phyloP scores from a whole-genome alignment of 768 basidiomycete species.

The Tricholoma sp. region DNA sequence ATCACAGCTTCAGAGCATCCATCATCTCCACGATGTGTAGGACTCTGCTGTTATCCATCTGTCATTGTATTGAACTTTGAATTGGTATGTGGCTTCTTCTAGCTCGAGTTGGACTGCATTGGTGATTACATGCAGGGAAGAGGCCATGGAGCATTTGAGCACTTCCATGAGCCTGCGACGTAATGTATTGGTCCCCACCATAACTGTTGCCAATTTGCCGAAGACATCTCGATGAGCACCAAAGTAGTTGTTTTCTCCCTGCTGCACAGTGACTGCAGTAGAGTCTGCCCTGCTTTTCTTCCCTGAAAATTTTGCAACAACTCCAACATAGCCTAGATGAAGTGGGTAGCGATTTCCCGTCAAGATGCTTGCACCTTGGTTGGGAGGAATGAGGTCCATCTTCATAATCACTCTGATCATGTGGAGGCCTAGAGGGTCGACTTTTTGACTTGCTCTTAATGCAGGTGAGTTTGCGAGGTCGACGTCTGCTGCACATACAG shows the following conservation, averaged over 20 bases:
- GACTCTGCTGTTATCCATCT: slow-evolving; percentile 91
- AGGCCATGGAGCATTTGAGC: slow-evolving; percentile 95
- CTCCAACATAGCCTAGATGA: slow-evolving; percentile 95
- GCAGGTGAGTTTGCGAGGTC: slow-evolving; percentile 98
- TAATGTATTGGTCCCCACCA: slow-evolving; percentile 91
- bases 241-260: slow-evolving; percentile 68
- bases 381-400: slow-evolving; percentile 93
- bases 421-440: slow-evolving; percentile 90
- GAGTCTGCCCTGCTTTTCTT: slow-evolving; percentile 50
- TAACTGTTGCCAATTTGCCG: slow-evolving; percentile 55
- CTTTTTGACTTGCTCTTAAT: slow-evolving; percentile 84
- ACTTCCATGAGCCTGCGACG: slow-evolving; percentile 93
- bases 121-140: slow-evolving; percentile 90
- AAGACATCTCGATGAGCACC: slow-evolving; percentile 57
- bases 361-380: slow-evolving; percentile 76
- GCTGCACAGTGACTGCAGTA: slow-evolving; percentile 43
- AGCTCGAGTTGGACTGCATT: slow-evolving; percentile 97
- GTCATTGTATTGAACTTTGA: slow-evolving; percentile 99
- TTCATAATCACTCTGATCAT: slow-evolving; percentile 98
- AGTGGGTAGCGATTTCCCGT: slow-evolving; percentile 91
- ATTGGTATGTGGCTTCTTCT: slow-evolving; percentile 96
- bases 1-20: slow-evolving; percentile 84
- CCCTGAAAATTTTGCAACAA: slow-evolving; percentile 77
- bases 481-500: slow-evolving; percentile 97
- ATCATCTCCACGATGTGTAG: slow-evolving; percentile 97